phyloP scores from a whole-genome alignment of 2,329 filamentous ascomycete genomes.

The Claviceps sp. region DNA sequence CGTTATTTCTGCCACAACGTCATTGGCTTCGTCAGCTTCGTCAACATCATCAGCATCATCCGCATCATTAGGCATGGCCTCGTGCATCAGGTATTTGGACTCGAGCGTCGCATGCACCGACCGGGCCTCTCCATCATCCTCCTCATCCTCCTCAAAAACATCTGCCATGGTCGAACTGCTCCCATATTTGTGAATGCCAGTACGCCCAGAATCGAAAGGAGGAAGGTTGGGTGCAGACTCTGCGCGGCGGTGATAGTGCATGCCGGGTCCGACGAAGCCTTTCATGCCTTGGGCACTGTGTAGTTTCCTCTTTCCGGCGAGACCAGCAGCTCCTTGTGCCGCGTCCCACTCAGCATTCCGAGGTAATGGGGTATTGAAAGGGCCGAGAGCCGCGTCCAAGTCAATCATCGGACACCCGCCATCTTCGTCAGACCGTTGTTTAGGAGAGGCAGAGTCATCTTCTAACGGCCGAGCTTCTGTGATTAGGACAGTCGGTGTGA shows the following conservation, averaged over 20 bases:
- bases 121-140: conserved; percentile 47
- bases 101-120: neutral
- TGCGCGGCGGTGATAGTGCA: conserved; percentile 64
- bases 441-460: conserved; percentile 6
- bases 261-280: conserved; percentile 53
- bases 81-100: neutral
- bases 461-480: conserved; percentile 24
- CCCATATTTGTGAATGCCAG: conserved; percentile 47
- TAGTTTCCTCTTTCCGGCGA: conserved; percentile 49
- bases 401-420: conserved; percentile 73
- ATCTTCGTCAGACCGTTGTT: conserved; percentile 41
- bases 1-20: conserved; percentile 29
- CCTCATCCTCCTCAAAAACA: conserved; percentile 76
- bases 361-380: conserved; percentile 69
- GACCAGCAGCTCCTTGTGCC: conserved; percentile 43
- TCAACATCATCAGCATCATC: conserved; percentile 29
- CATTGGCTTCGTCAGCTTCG: conserved; percentile 18
- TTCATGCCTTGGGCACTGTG: conserved; percentile 65
- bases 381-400: conserved; percentile 81
- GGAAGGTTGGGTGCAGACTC: conserved; percentile 71
- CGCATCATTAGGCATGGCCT: conserved; percentile 8
- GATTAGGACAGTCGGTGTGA: conserved; percentile 26
- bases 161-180: conserved; percentile 69
- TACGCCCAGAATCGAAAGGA: conserved; percentile 51
- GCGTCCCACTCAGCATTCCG: conserved; percentile 54